These are phyloP conservation scores for Phylloporus gajari DNA, from an alignment of 1,284 basidiomycete species.

Conservation along the genomic window DNA sequence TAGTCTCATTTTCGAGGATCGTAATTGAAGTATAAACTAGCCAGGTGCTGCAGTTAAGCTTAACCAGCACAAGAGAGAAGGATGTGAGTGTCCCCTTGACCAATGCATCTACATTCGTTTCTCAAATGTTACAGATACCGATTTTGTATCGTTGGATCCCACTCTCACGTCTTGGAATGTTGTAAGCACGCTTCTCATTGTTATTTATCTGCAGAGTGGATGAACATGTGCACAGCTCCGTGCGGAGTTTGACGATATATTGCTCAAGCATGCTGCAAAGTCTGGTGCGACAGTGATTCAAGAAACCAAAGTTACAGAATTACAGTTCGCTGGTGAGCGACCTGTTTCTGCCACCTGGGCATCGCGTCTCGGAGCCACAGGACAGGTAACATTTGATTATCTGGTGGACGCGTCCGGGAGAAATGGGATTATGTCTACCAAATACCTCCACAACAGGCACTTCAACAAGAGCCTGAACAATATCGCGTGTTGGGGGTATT, in stretches of 20 bases:
- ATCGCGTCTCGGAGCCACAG: not conserved
- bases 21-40: not conserved
- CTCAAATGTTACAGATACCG: not conserved
- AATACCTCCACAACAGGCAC: slow-evolving; percentile 7
- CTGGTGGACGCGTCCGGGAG: slow-evolving; percentile 11
- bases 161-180: slow-evolving; percentile 3
- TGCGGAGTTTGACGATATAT: slow-evolving; percentile 44
- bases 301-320: slow-evolving; percentile 48
- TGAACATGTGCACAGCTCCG: slow-evolving; percentile 29
- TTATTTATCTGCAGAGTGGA: not conserved
- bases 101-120: not conserved
- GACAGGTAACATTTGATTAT: slow-evolving; percentile 2
- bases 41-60: slow-evolving; percentile 51
- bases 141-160: slow-evolving; percentile 41
- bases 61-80: slow-evolving; percentile 48
- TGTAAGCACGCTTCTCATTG: not conserved
- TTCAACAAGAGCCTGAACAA: slow-evolving; percentile 53
- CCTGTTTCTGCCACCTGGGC: slow-evolving; percentile 51
- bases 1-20: not conserved
- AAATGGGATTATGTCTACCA: slow-evolving; percentile 7
- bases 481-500: slow-evolving; percentile 11
- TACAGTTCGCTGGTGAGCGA: slow-evolving; percentile 48
- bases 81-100: slow-evolving; percentile 40
- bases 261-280: slow-evolving; percentile 43
- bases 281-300: slow-evolving; percentile 53